Percentiles rank a stretch among this genome's conserved stretches.
Conservation (phyloP, 2,329 filamentous ascomycete species). For the Chaetomium olivaceum region DNA sequence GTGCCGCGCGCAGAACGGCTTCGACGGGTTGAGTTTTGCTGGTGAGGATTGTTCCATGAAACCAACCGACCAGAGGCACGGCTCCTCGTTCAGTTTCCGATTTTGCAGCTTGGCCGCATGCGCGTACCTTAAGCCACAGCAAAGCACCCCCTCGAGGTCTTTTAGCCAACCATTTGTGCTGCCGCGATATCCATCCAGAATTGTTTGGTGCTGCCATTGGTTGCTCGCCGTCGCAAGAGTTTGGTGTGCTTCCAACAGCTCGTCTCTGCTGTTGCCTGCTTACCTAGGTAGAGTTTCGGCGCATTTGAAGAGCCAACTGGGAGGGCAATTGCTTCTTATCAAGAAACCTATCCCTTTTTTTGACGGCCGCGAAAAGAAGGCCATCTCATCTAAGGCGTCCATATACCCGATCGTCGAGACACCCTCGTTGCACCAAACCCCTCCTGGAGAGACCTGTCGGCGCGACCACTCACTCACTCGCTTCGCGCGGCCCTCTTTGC, state of each 20-base stretch:
- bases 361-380: background rate
- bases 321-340: background rate
- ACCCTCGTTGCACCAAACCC: background rate
- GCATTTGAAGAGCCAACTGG: background rate
- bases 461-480: background rate
- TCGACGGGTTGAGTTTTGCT: background rate
- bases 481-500: background rate
- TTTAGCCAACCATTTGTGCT: background rate
- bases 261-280: background rate
- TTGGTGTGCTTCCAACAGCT: background rate
- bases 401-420: background rate
- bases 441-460: background rate
- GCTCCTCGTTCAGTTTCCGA: background rate
- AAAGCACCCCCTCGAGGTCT: background rate
- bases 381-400: background rate
- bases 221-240: background rate
- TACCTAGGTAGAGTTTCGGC: background rate
- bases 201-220: background rate
- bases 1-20: constrained; percentile 11
- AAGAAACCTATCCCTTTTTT: background rate
- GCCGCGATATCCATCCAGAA: background rate
- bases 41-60: constrained; percentile 15
- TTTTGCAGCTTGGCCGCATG: background rate
- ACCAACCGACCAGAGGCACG: constrained; percentile 9
- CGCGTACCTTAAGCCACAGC: background rate